Conservation (phyloP, 2,329 filamentous ascomycete species). For the Fusarium foetens region DNA sequence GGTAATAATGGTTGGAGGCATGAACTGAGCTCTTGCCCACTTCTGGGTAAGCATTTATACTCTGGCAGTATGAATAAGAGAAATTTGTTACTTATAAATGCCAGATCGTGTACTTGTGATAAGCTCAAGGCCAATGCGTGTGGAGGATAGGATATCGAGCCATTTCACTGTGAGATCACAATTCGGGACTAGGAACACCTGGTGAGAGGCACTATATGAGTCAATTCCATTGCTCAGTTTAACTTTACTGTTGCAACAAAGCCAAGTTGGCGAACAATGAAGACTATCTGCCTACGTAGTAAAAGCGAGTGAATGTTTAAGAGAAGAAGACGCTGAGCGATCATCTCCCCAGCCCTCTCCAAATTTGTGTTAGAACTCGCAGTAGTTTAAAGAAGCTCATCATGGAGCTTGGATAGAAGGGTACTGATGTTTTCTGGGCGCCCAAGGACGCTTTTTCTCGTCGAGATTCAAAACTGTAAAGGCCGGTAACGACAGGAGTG, state of each 20-base stretch:
- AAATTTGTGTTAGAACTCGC: not conserved
- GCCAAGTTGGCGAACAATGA: not conserved
- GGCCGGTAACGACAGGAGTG: constrained; percentile 23
- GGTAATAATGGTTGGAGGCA: not conserved
- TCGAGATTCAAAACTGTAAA: not conserved
- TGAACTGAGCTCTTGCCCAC: not conserved
- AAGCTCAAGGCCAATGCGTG: too few relatives aligned
- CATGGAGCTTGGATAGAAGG: not conserved
- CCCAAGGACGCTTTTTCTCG: not conserved
- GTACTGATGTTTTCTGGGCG: not conserved
- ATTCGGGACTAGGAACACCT: not conserved
- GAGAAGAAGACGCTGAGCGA: not conserved
- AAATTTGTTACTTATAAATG: not conserved
- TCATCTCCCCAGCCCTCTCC: too few relatives aligned
- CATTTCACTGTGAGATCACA: not conserved
- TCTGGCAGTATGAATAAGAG: not conserved
- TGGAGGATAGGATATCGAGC: not conserved
- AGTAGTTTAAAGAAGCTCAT: not conserved
- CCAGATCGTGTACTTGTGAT: fast-evolving
- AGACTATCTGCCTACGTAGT: not conserved
- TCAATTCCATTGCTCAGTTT: not conserved
- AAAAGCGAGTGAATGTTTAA: not conserved
- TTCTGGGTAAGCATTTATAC: not conserved
- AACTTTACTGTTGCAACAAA: not conserved
- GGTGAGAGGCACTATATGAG: not conserved